phyloP scores from a whole-genome alignment of 2,329 filamentous ascomycete genomes.

The Botrytis deweyae region DNA sequence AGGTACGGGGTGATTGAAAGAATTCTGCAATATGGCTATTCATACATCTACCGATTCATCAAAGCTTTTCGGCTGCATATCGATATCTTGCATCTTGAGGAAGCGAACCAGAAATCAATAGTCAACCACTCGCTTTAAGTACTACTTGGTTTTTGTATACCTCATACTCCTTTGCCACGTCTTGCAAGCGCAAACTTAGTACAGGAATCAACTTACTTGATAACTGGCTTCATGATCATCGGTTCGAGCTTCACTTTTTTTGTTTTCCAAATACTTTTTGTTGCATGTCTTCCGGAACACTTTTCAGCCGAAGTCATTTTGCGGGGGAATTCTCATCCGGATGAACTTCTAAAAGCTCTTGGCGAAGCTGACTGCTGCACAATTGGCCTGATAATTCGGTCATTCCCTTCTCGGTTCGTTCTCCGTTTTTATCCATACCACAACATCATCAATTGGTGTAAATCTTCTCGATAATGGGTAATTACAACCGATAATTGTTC shows the following conservation, averaged over 20 bases:
- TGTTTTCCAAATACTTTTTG: background rate
- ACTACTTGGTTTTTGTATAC: background rate
- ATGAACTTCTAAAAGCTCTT: conserved; percentile 14
- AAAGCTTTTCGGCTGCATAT: background rate
- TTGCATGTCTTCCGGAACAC: conserved; percentile 23
- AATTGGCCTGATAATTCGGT: conserved; percentile 1
- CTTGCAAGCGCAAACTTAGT: background rate
- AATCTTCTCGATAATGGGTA: background rate
- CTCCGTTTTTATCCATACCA: background rate
- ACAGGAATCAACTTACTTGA: background rate
- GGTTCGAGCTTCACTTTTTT: background rate
- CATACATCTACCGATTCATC: background rate
- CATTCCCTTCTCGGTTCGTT: background rate
- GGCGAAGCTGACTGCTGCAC: conserved; percentile 15
- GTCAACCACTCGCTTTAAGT: background rate
- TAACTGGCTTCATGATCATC: background rate
- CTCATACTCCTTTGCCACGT: background rate
- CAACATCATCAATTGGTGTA: background rate
- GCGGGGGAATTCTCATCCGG: conserved; percentile 20
- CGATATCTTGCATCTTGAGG: background rate
- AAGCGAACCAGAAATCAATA: background rate
- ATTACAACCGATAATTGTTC: background rate
- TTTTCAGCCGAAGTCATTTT: conserved; percentile 17
- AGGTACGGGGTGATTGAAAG: background rate
- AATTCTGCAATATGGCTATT: background rate